Evolutionary conservation across 2,329 filamentous ascomycete species (phyloP), one percentile per base, ranked within the genome.

Genomic region (Colletotrichum phormii): DNA sequence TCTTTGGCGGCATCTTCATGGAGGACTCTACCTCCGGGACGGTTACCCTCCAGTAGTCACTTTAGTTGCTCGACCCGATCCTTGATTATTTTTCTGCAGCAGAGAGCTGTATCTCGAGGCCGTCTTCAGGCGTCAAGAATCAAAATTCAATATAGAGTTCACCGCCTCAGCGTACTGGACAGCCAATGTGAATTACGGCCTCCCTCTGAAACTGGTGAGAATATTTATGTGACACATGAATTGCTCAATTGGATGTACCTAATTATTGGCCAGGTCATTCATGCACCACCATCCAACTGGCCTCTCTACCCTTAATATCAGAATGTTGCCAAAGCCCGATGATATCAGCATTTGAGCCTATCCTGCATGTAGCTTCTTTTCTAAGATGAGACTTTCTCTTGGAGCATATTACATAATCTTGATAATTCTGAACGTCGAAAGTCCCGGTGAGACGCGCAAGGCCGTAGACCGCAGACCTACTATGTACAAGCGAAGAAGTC

Each of bases 1-100:
- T 78, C 6, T 82, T 78, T 67, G 80, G 78, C 7, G 81, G 81
- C 7, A 77, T 82, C 8, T 82, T 82, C 71, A 77, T 81, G 58
- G 81, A 82, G 72, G 76, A 80, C 58, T 75, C 75, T 7, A 73
- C 67, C 4, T 65, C 26, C n/a, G 73, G 73, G 13, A 59, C 64
- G 13, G 71, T 75, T n/a, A 74, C 71, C 15, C 67, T 75, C 22
- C 73, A 75, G 58, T 75, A 69, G 22, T n/a, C 7, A 15, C 13
- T 42, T 15, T 42, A 42, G 42, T n/a, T n/a, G 18, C 4, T 11
- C 15, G 9, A 49, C 15, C 18, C 42, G 6, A 5, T 46, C 37
- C 6, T 46, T 6, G 37, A 35, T 15, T 46, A 8, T 46, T 15
- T 4, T 46, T 46, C 37, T 46, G 37, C 37, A 18, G 18, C 2